Conservation (phyloP, 371 early-diverging fungal species). For the Mucor sp. region DNA sequence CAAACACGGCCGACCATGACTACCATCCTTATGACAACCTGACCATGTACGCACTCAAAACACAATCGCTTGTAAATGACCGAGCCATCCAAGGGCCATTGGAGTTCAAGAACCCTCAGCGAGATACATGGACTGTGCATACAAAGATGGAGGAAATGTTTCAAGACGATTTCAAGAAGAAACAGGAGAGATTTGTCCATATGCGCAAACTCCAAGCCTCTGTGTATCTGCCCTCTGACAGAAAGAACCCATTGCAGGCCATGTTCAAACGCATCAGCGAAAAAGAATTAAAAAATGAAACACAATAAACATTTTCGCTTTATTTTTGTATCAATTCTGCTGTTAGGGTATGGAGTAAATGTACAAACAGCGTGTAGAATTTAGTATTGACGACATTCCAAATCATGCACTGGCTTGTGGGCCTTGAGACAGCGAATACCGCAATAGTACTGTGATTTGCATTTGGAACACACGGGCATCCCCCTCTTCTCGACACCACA, state of each 20-base stretch:
- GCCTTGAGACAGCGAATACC: slow-evolving; percentile 35
- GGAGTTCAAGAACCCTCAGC: not conserved
- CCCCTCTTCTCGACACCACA: slow-evolving; percentile 43
- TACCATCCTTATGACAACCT: slow-evolving; percentile 23
- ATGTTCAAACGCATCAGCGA: slow-evolving; percentile 21
- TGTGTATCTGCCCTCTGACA: slow-evolving; percentile 3
- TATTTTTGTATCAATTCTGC: not conserved
- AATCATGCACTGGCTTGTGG: slow-evolving; percentile 24
- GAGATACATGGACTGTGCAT: slow-evolving; percentile 27
- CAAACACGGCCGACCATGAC: not conserved
- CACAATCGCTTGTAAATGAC: slow-evolving; percentile 31
- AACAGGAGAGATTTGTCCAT: slow-evolving; percentile 7
- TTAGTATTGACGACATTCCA: slow-evolving; percentile 16
- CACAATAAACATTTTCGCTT: slow-evolving; percentile 5
- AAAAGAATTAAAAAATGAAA: slow-evolving; percentile 7
- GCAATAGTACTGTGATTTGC: slow-evolving; percentile 42
- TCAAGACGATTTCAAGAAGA: not conserved
- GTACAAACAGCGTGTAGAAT: slow-evolving; percentile 1
- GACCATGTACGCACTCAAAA: slow-evolving; percentile 22
- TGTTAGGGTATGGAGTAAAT: slow-evolving; percentile 5
- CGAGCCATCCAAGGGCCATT: slow-evolving; percentile 14
- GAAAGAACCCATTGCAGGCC: slow-evolving; percentile 8
- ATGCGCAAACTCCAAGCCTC: slow-evolving; percentile 28
- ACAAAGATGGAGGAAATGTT: slow-evolving; percentile 9
- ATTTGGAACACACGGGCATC: slow-evolving; percentile 51